Percentiles rank a stretch among this genome's conserved stretches.
Evolutionary conservation across 441 rosid species (phyloP).

Genomic region (Gossypium armourianum): DNA sequence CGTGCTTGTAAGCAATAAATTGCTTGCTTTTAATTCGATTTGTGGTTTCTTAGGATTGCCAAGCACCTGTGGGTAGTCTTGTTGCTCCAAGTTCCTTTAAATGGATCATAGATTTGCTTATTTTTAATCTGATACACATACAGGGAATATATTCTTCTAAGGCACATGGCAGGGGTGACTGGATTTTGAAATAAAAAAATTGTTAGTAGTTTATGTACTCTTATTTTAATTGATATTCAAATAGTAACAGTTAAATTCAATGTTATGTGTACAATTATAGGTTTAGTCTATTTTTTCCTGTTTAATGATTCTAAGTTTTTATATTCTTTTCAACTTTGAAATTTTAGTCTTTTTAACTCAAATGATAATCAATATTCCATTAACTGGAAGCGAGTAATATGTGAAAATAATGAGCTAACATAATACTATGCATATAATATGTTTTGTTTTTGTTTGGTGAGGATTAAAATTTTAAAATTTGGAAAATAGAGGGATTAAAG

Average conservation of each 20-base stretch:
- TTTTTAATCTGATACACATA: background rate
- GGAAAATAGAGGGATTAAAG: no score
- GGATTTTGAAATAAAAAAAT: background rate
- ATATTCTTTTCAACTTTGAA: no score
- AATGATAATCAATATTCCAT: no score
- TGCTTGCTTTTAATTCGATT: background rate
- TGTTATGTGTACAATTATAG: background rate
- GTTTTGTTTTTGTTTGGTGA: no score
- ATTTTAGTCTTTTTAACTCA: no score
- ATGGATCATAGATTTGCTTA: background rate
- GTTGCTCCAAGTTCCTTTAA: background rate
- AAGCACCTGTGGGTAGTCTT: background rate
- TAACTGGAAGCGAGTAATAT: no score
- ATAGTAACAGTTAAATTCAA: no score
- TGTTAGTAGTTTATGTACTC: background rate
- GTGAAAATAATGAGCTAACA: background rate
- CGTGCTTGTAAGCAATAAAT: background rate
- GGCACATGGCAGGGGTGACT: background rate
- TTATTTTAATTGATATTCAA: background rate
- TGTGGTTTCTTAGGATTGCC: background rate
- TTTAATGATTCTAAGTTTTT: no score
- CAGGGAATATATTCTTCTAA: background rate
- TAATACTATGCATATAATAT: no score
- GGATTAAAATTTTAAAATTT: no score
- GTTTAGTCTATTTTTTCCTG: no score